Conservation (phyloP, 345 rosid genomes). For the Ceriops tagal region DNA sequence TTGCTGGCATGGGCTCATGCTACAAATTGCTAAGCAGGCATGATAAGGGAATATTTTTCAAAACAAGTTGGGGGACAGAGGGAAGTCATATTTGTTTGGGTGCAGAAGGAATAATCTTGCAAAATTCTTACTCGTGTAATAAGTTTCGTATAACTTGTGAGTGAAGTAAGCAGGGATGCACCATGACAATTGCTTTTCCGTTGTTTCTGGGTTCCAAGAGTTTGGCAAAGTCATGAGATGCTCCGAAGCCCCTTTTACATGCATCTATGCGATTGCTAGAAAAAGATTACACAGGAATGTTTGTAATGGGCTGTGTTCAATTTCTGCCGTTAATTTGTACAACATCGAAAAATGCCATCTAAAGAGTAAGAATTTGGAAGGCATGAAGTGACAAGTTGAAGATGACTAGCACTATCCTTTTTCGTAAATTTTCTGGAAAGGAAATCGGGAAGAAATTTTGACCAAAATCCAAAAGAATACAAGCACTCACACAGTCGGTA, state of each 20-base stretch:
- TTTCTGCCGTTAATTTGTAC: constrained; percentile 7
- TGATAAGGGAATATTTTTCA: constrained; percentile 14
- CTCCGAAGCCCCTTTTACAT: constrained; percentile 1
- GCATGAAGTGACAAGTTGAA: constrained; percentile 6
- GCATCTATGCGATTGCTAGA: neutral
- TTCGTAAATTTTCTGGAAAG: neutral
- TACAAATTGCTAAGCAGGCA: neutral
- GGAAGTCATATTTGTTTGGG: constrained; percentile 16
- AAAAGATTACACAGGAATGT: constrained; percentile 6
- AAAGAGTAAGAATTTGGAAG: neutral
- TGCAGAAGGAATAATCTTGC: constrained; percentile 11
- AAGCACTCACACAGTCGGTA: too few relatives aligned
- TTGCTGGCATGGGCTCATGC: neutral
- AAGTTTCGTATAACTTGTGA: constrained; percentile 29
- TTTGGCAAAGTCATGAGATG: neutral
- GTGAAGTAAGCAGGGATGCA: constrained; percentile 32
- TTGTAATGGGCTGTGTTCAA: neutral
- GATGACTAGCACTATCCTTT: constrained; percentile 1
- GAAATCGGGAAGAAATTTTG: neutral
- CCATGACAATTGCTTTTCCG: constrained; percentile 8
- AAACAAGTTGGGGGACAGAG: constrained; percentile 10
- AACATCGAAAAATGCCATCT: neutral
- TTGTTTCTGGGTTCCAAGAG: neutral
- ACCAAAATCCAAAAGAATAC: neutral
- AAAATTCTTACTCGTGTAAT: constrained; percentile 34